Evolutionary conservation across 441 rosid genomes (phyloP), one percentile per base, ranked within the genome.

Genomic region (Adansonia rubrostipa): DNA sequence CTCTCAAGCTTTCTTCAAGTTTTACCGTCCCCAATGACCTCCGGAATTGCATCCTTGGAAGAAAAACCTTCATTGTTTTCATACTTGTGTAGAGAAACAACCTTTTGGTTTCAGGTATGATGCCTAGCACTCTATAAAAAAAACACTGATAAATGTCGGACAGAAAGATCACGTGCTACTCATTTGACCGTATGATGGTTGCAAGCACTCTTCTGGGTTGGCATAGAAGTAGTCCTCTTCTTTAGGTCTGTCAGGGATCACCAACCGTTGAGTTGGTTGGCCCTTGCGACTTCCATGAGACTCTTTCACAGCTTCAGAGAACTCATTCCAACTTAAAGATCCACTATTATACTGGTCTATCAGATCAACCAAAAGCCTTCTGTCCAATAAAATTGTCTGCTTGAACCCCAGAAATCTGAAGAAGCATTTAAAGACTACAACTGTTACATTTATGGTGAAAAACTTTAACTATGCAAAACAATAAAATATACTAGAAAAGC

Each of bases 171-270:
- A 84, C 2, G 76, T 79, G 75, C 84, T 82, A 47, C 85, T 88
- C 71, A 79, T 68, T 6, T 76, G 80, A 78, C 82, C 89, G 28
- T 86, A 85, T 47, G 88, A 77, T 15, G 82, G 74, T 79, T 88
- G 87, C 82, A 93, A 86, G 79, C 98, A 95, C 80, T 95, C 98
- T 71, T 93, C 90, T 4, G 98, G 97, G 76, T 95, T 95, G 50
- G 98, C 89, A 76, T 89, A 95, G 86, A 93, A 95, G 80, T 92
- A 93, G 74, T 95, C 97, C 85, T 95, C 98, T 78, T 93, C 98
- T 71, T 93, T 95, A 3, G 98, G 98, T 81, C 83, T 85, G 69
- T 91, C 94, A 4, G 90, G 93, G 60, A 93, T 91, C 68, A 92
- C 89, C 80, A 84, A 70, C 78, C 98, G 82, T 69, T 78, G 85